Base-by-base conservation (phyloP, 176 grass and related monocot species). In the Oryza glaberrima region DNA sequence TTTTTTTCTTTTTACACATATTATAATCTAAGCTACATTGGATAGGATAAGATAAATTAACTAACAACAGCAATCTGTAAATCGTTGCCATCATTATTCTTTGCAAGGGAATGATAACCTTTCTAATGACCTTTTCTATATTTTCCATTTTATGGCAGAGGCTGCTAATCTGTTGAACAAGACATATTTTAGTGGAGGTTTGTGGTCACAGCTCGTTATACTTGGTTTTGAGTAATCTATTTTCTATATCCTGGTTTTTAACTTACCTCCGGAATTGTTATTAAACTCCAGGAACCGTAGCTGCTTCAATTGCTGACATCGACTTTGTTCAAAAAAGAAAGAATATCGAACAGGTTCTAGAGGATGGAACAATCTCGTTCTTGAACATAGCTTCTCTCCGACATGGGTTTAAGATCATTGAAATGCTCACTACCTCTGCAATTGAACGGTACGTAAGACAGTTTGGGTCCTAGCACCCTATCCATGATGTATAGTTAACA, bases 101-200 rank as follows among this genome's bases (percentile, higher is more conserved):
- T 32, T 34, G 19, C n/a, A 30, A 73, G 49, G 67, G 45, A 82
- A 26, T 52, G 7, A 6, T 9, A 82, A 60, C 58, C 78, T 52
- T 60, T 80, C 25, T 76, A 72, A 51, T 83, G 88, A 85, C 58
- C 44, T 84, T 17, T 84, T 72, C 47, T 66, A 60, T 81, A 38
- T 72, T 86, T 88, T 75, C 54, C 1, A 14, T 85, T 88, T 41
- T 86, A 67, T 94, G 46, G 71, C 87, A 98, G 96, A 98, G 79
- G 85, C 93, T 78, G 93, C 96, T 68, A 75, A 54, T 80, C 85
- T 98, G 74, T 83, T 98, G 81, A 95, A 88, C 47, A 98, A 93
- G 75, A 81, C 77, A 75, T 98, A 95, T 85, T 98, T 98, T 49
- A 92, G 96, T 90, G 96, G 96, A 93, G 96, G 96, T 95, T 81